Evolutionary conservation across 108 stramenopile species (phyloP).

Genomic region (Skeletonema costatum): DNA sequence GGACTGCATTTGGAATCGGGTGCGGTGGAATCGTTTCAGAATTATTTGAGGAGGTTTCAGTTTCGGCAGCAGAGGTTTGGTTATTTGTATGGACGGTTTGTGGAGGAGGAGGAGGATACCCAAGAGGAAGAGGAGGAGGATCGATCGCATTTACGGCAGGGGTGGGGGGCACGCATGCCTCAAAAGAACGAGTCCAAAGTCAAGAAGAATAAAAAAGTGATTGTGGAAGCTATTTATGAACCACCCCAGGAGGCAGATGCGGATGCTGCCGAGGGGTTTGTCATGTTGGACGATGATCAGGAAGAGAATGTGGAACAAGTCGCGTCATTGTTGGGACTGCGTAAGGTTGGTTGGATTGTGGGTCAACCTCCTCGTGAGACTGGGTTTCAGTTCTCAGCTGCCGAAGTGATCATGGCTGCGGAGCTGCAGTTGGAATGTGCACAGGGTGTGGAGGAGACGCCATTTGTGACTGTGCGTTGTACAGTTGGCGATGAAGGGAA

Average conservation of each 20-base stretch:
- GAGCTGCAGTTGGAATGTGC: conserved; percentile 95
- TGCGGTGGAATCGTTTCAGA: conserved; percentile 76
- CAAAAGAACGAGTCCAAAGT: conserved; percentile 8
- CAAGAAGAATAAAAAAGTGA: conserved; percentile 48
- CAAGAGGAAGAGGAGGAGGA: conserved; percentile 40
- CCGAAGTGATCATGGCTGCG: conserved; percentile 94
- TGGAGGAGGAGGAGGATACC: conserved; percentile 51
- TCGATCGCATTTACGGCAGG: conserved; percentile 1
- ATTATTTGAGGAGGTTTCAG: conserved; percentile 81
- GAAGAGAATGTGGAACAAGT: conserved; percentile 88
- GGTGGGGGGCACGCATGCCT: conserved; percentile 43
- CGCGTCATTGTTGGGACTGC: conserved; percentile 76
- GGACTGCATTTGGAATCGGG: conserved; percentile 70
- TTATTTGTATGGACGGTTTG: conserved; percentile 90
- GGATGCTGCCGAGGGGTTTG: conserved; percentile 85
- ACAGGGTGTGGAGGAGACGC: conserved; percentile 92
- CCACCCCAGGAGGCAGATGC: conserved; percentile 93
- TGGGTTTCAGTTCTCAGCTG: conserved; percentile 86
- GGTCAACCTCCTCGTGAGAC: conserved; percentile 94
- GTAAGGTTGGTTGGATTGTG: conserved; percentile 96
- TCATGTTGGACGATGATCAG: conserved; percentile 87
- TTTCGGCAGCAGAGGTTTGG: conserved; percentile 90
- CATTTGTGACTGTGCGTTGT: conserved; percentile 94
- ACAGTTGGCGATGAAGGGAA: conserved; percentile 79
- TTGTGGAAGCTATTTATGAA: conserved; percentile 96